These are phyloP conservation scores for Candida quercuum DNA, from an alignment of 805 yeast species.

Conservation along the genomic window DNA sequence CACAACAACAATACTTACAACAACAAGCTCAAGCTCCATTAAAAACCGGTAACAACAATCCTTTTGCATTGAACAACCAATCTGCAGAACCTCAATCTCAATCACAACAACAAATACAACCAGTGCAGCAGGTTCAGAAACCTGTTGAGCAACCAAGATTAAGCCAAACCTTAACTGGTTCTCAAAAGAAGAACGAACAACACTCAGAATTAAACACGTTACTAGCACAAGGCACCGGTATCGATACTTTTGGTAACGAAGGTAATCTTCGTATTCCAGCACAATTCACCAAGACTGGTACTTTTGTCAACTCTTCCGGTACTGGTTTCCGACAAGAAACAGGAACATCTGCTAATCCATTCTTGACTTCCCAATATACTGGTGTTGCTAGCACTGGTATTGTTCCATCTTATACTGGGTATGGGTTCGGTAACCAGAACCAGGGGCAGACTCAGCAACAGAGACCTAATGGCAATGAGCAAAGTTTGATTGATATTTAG, in stretches of 20 bases:
- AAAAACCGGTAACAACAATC: slow-evolving; percentile 72
- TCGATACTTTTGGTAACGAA: slow-evolving; percentile 89
- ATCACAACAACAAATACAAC: slow-evolving; percentile 15
- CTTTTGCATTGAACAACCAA: slow-evolving; percentile 49
- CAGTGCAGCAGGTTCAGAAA: slow-evolving; percentile 24
- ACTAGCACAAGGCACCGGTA: slow-evolving; percentile 82
- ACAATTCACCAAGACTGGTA: slow-evolving; percentile 79
- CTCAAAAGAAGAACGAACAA: slow-evolving; percentile 49
- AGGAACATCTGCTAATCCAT: slow-evolving; percentile 31
- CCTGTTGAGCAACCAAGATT: slow-evolving; percentile 33
- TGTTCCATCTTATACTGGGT: slow-evolving; percentile 85
- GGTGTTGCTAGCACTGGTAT: slow-evolving; percentile 63
- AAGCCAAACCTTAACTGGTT: slow-evolving; percentile 45
- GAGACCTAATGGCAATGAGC: slow-evolving; percentile 17
- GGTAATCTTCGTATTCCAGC: slow-evolving; percentile 86
- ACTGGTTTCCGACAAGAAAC: slow-evolving; percentile 51
- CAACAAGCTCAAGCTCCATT: slow-evolving; percentile 43
- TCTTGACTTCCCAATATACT: slow-evolving; percentile 60
- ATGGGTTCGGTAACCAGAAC: slow-evolving; percentile 83
- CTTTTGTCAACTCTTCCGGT: slow-evolving; percentile 83
- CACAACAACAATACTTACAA: slow-evolving; percentile 30
- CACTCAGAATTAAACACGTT: slow-evolving; percentile 72
- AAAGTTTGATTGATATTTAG: slow-evolving; percentile 25
- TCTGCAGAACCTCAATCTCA: slow-evolving; percentile 15
- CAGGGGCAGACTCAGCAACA: slow-evolving; percentile 17